Evolutionary conservation across 2,329 filamentous ascomycete genomes (phyloP).

Genomic region (Clathrospora elynae): DNA sequence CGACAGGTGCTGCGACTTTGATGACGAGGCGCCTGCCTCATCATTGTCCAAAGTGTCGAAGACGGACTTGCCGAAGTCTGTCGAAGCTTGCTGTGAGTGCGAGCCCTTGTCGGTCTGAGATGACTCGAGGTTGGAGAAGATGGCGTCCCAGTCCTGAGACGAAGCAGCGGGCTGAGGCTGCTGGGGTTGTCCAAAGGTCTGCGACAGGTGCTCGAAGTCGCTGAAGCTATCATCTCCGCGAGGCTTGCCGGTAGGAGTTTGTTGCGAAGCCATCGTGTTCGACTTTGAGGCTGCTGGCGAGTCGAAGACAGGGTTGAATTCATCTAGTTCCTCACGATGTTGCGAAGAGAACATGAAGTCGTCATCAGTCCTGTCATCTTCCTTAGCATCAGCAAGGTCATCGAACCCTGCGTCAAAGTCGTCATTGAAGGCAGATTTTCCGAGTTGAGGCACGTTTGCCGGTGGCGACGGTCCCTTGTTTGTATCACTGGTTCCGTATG

Average conservation of each 20-base stretch:
- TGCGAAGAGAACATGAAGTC: conserved; percentile 74
- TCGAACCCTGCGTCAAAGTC: conserved; percentile 82
- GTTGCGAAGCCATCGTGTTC: conserved; percentile 53
- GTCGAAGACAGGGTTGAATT: conserved; percentile 84
- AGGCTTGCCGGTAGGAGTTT: conserved; percentile 48
- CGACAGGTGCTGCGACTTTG: conserved; percentile 27
- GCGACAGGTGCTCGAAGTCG: conserved; percentile 54
- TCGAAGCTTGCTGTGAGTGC: conserved; percentile 39
- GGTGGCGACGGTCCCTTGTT: conserved; percentile 41
- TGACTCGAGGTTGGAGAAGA: conserved; percentile 81
- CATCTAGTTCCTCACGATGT: conserved; percentile 68
- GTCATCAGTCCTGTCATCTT: conserved; percentile 72
- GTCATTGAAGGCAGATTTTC: conserved; percentile 66
- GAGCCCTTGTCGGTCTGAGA: conserved; percentile 41
- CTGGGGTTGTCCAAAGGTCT: conserved; percentile 49
- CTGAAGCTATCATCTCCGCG: conserved; percentile 55
- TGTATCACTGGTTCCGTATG: conserved; percentile 43
- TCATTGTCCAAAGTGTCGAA: conserved; percentile 46
- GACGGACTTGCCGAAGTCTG: conserved; percentile 46
- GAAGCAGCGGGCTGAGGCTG: conserved; percentile 49
- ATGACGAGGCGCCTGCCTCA: conserved; percentile 38
- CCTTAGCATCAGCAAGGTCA: conserved; percentile 81
- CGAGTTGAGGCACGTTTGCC: conserved; percentile 43
- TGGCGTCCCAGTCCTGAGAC: conserved; percentile 88
- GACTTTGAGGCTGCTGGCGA: conserved; percentile 60